Evolutionary conservation across 2,329 filamentous ascomycete species (phyloP).

Genomic region (Fusarium siculi): DNA sequence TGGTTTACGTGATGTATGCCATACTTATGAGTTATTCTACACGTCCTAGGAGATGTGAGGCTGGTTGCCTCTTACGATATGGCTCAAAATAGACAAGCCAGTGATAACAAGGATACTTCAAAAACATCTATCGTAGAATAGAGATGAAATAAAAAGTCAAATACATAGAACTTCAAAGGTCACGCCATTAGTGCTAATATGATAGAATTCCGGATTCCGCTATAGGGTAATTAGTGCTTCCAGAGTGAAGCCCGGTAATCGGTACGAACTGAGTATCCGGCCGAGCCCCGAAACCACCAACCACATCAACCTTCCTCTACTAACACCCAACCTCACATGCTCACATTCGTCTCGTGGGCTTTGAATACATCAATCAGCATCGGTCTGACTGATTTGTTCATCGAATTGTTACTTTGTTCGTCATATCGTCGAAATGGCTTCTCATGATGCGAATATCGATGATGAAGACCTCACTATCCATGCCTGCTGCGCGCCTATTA

Average conservation of each 20-base stretch:
- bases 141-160: not conserved
- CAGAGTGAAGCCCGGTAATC: slow-evolving; percentile 13
- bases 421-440: slow-evolving; percentile 23
- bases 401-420: not conserved
- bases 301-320: slow-evolving; percentile 12
- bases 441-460: slow-evolving; percentile 37
- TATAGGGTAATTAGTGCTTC: not conserved
- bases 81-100: not conserved
- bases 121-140: not conserved
- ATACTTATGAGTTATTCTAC: not conserved
- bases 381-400: too few relatives aligned
- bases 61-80: not conserved
- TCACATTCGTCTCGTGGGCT: not conserved
- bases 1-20: not conserved
- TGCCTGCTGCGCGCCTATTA: slow-evolving; percentile 54
- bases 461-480: slow-evolving; percentile 49
- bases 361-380: not conserved
- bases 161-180: not conserved
- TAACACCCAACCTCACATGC: slow-evolving; percentile 18
- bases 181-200: not conserved
- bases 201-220: not conserved
- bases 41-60: not conserved
- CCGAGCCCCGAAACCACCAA: slow-evolving; percentile 28
- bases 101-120: not conserved
- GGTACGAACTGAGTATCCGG: slow-evolving; percentile 21